Evolutionary conservation across 2,329 filamentous ascomycete genomes (phyloP).

Genomic region (Aspergillus persii): DNA sequence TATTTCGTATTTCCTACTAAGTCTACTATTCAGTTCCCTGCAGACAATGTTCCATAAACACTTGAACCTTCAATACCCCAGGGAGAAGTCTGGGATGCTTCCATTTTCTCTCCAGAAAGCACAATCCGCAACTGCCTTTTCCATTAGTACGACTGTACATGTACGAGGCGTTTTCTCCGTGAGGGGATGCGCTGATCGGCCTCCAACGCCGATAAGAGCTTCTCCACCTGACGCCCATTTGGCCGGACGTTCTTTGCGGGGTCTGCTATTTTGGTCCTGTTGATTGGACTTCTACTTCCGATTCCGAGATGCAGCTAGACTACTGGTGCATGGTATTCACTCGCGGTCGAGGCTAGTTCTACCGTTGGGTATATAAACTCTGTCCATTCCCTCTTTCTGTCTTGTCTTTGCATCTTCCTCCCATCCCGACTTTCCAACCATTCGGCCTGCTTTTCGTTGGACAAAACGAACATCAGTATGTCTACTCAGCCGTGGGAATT

Average conservation of each 20-base stretch:
- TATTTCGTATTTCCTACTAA: too few relatives aligned
- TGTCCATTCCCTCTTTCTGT: background rate
- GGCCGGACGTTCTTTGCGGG: background rate
- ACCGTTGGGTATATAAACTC: background rate
- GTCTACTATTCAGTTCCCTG: too few relatives aligned
- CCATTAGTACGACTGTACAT: too few relatives aligned
- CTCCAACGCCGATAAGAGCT: background rate
- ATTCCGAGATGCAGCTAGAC: background rate
- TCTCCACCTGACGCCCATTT: background rate
- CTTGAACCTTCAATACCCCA: too few relatives aligned
- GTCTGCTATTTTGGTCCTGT: background rate
- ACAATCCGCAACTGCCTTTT: too few relatives aligned
- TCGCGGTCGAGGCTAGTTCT: background rate
- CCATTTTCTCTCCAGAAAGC: too few relatives aligned
- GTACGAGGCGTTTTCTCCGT: too few relatives aligned
- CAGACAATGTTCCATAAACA: too few relatives aligned
- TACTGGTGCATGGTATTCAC: background rate
- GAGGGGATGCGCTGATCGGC: background rate
- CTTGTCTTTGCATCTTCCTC: background rate
- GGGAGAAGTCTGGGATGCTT: too few relatives aligned
- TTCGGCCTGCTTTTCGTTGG: background rate
- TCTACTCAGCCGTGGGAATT: constrained; percentile 24
- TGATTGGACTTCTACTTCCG: background rate
- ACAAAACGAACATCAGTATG: constrained; percentile 14
- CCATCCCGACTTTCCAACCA: background rate